Base-by-base conservation (phyloP, 768 basidiomycete genomes). In the Mycena amicta region DNA sequence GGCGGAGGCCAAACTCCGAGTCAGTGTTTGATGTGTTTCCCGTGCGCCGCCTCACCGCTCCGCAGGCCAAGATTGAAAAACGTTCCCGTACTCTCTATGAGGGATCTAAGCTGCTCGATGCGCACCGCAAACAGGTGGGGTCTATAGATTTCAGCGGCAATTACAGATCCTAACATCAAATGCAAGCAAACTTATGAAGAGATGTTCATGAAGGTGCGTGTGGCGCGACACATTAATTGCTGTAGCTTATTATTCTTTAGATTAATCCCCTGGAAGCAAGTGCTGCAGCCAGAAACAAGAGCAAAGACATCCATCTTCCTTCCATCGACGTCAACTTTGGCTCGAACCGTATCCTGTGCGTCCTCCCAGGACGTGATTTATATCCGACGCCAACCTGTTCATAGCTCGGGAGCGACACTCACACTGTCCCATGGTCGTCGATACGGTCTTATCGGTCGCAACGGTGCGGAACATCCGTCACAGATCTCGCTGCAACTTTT, bases 311-410 rank as follows among this genome's bases (percentile, higher is more conserved):
- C 52, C 94, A 97, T 68, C 80, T 99, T 4, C 89, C 90, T 25
- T 89, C 88, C 31, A 97, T 99, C 76, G 97, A 99, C 68, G 95
- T 98, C 71, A 93, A 86, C 69, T 98, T 98, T 72, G 95, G 84
- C 26, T 97, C 94, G 5, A 93, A 97, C 70, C 90, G 93, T 67
- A 98, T 99, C 47, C 75, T 99, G 88, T 92, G 68, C 65, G 74
- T 47, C 47, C 31, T 39, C 31, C 20, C 55, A 41, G 23, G 33
- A 28, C 53, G 43, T 12, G 43, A 5, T 53, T 25, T 52, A 40
- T 25, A 57, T n/a, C 41, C 40, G 60, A 55, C 45, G 56, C 31
- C 31, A 46, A 50, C 55, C 45, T 3, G 4, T 55, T 47, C 41
- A 43, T 62, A 93, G 92, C 46, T 87, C 91, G 56, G 90, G 92